Evolutionary conservation across 139 green algal genomes (phyloP).

Genomic region (Tetratostichococcus sp.): DNA sequence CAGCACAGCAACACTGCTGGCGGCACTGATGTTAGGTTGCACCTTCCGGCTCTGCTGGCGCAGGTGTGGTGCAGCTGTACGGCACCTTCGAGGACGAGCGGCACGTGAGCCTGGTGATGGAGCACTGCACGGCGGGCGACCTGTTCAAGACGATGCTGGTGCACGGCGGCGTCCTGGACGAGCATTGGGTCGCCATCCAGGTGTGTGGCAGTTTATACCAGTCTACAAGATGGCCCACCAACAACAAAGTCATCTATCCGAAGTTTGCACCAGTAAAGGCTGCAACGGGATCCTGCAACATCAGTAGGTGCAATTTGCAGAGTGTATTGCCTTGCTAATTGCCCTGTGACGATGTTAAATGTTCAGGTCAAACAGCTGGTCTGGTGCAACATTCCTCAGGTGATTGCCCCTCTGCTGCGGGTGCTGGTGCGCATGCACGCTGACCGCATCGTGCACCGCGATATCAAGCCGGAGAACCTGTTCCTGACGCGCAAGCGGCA

Average conservation of each 20-base stretch:
- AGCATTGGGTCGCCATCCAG: slow-evolving; percentile 68
- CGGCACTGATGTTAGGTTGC: no score
- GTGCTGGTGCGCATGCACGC: slow-evolving; percentile 68
- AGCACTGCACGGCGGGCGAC: slow-evolving; percentile 72
- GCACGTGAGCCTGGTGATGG: slow-evolving; percentile 71
- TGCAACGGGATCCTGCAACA: not conserved
- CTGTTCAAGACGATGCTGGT: slow-evolving; percentile 73
- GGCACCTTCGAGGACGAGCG: slow-evolving; percentile 54
- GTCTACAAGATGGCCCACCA: no score
- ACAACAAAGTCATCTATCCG: no score
- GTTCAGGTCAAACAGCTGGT: no score
- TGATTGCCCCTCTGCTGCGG: slow-evolving; percentile 71
- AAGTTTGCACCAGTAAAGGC: no score
- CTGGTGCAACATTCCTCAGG: no score
- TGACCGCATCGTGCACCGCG: slow-evolving; percentile 61
- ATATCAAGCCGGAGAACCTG: slow-evolving; percentile 85
- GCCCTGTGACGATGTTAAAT: no score
- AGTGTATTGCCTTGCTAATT: no score
- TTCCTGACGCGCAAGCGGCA: slow-evolving; percentile 55
- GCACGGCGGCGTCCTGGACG: slow-evolving; percentile 51
- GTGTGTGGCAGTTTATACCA: no score
- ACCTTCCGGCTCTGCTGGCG: not conserved
- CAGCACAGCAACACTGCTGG: no score
- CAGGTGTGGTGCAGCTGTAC: slow-evolving; percentile 49
- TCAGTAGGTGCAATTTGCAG: not conserved